phyloP scores from a whole-genome alignment of 306 rosid species.

The Vigna trinervia region DNA sequence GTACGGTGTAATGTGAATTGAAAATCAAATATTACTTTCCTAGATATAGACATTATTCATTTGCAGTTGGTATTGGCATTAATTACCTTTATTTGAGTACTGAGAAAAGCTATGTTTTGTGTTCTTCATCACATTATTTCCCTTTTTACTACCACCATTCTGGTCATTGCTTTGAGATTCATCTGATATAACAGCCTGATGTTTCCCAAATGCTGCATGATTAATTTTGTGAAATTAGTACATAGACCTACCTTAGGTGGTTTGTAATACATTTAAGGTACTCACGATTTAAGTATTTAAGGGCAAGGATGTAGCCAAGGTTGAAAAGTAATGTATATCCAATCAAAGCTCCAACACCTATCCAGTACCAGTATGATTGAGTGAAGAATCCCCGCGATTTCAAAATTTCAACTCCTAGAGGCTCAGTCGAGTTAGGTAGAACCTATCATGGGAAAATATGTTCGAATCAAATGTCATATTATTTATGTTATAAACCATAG shows the following conservation, averaged over 20 bases:
- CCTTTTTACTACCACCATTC: conserved; percentile 26
- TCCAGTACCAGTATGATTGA: conserved; percentile 53
- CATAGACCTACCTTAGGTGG: not conserved
- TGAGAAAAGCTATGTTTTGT: conserved; percentile 37
- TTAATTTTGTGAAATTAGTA: conserved; percentile 32
- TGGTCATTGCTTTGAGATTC: conserved; percentile 45
- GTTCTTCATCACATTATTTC: conserved; percentile 30
- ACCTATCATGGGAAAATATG: conserved; percentile 42
- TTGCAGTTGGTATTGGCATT: conserved; percentile 25
- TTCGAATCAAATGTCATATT: conserved; percentile 19
- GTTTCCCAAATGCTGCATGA: conserved; percentile 56
- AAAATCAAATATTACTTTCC: conserved; percentile 1
- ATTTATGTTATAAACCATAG: conserved; percentile 1
- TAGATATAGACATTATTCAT: not conserved
- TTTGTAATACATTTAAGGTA: conserved; percentile 35
- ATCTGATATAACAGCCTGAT: conserved; percentile 49
- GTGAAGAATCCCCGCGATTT: conserved; percentile 60
- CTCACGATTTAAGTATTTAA: conserved; percentile 63
- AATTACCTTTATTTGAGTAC: conserved; percentile 51
- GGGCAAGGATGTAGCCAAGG: conserved; percentile 54
- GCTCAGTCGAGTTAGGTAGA: conserved; percentile 51
- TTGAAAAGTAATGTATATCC: conserved; percentile 56
- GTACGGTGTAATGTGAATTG: conserved; percentile 15
- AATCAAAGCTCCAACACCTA: conserved; percentile 46
- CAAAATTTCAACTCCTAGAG: conserved; percentile 57